These are phyloP conservation scores for Pseudopithomyces chartarum DNA, from an alignment of 2,329 filamentous ascomycete genomes.

Conservation along the genomic window DNA sequence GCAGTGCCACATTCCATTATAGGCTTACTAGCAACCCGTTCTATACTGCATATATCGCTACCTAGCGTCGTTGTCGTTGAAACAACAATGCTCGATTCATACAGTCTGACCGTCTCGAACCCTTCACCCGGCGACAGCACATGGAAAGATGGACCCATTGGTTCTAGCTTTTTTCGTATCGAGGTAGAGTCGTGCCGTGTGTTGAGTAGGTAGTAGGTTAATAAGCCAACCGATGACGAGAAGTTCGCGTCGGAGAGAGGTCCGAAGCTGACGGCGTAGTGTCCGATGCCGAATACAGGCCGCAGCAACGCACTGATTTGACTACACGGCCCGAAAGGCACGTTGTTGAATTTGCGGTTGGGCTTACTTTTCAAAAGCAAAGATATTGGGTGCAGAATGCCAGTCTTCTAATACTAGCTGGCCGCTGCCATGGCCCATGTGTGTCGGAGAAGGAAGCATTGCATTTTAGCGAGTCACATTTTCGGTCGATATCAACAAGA, in stretches of 20 bases:
- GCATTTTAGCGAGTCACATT: constrained; percentile 13
- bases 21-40: not conserved
- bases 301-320: constrained; percentile 21
- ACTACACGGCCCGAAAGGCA: constrained; percentile 42
- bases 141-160: constrained; percentile 36
- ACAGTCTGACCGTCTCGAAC: constrained; percentile 15
- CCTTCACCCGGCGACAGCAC: constrained; percentile 30
- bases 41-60: constrained; percentile 23
- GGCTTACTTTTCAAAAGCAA: constrained; percentile 31
- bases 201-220: constrained; percentile 29
- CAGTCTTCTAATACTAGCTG: constrained; percentile 47
- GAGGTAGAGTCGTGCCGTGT: constrained; percentile 35
- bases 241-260: constrained; percentile 19
- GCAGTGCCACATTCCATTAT: not conserved
- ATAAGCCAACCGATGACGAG: constrained; percentile 25
- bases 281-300: constrained; percentile 41
- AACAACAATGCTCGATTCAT: constrained; percentile 26
- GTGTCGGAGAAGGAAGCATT: constrained; percentile 21
- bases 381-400: constrained; percentile 43
- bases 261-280: constrained; percentile 41
- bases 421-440: no score
- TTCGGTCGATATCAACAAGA: constrained; percentile 15
- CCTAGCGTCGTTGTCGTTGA: no score
- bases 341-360: constrained; percentile 25
- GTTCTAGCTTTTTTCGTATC: constrained; percentile 34